phyloP scores from a whole-genome alignment of 2,329 filamentous ascomycete species.

The Fonsecaea pedrosoi region DNA sequence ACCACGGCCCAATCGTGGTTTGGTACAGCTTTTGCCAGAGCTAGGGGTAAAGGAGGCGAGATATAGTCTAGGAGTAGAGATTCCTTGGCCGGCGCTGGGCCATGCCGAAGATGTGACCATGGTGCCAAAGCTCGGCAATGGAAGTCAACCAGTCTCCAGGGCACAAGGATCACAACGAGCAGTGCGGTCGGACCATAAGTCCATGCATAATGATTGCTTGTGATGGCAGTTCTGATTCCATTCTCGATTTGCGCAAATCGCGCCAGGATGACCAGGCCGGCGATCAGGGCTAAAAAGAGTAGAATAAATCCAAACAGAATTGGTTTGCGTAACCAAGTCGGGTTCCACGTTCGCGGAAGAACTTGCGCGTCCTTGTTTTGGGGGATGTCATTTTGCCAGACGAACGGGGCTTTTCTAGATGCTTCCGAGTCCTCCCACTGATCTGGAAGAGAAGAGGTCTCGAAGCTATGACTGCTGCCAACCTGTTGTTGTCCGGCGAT shows the following conservation, averaged over 20 bases:
- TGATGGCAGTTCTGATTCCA: slow-evolving; percentile 12
- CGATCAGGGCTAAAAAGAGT: slow-evolving; percentile 15
- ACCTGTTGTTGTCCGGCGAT: background rate
- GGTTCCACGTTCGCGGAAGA: slow-evolving; percentile 10
- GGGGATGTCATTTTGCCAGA: background rate
- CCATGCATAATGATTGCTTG: slow-evolving; percentile 31
- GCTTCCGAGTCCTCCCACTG: background rate
- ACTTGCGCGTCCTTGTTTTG: background rate
- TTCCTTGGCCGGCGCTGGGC: slow-evolving; percentile 40
- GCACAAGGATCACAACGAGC: slow-evolving; percentile 37
- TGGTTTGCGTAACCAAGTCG: slow-evolving; percentile 6
- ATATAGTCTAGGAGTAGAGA: slow-evolving; percentile 44
- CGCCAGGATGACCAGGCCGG: slow-evolving; percentile 7
- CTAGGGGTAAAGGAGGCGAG: slow-evolving; percentile 40
- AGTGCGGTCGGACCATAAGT: slow-evolving; percentile 39
- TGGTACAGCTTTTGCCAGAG: slow-evolving; percentile 39
- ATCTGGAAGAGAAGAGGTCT: background rate
- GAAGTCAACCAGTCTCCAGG: slow-evolving; percentile 25
- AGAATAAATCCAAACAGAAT: slow-evolving; percentile 3
- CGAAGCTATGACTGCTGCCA: background rate
- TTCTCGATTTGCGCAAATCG: slow-evolving; percentile 7
- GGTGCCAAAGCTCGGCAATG: slow-evolving; percentile 41
- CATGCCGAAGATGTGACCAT: slow-evolving; percentile 42
- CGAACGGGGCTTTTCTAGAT: background rate
- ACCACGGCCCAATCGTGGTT: slow-evolving; percentile 43